Evolutionary conservation across 2,329 filamentous ascomycete species (phyloP).

Genomic region (Salinomyces thailandicus): DNA sequence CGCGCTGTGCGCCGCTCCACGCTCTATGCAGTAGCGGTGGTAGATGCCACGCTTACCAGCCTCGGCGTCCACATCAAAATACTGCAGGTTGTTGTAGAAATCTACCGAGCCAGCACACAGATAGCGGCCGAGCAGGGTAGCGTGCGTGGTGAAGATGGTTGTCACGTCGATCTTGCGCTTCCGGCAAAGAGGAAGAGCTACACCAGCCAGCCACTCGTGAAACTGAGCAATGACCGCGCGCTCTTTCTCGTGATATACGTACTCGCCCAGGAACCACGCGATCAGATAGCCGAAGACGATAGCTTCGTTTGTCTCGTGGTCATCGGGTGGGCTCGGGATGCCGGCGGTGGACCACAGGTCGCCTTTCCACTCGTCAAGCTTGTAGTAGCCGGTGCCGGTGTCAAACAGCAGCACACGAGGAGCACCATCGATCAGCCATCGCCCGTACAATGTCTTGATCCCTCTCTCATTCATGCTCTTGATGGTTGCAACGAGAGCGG

Average conservation of each 20-base stretch:
- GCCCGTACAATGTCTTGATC: slow-evolving; percentile 79
- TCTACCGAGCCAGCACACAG: slow-evolving; percentile 95
- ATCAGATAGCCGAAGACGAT: slow-evolving; percentile 97
- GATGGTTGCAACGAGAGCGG: slow-evolving; percentile 71
- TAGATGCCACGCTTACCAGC: slow-evolving; percentile 97
- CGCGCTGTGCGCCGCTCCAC: slow-evolving; percentile 78
- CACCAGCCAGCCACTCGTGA: slow-evolving; percentile 96
- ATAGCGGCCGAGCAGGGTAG: slow-evolving; percentile 87
- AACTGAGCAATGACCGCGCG: slow-evolving; percentile 94
- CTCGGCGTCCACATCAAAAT: slow-evolving; percentile 92
- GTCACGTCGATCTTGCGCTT: slow-evolving; percentile 92
- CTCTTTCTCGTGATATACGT: slow-evolving; percentile 83
- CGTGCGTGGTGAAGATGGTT: slow-evolving; percentile 97
- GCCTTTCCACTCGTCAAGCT: slow-evolving; percentile 90
- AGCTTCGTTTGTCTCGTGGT: slow-evolving; percentile 93
- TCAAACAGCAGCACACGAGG: slow-evolving; percentile 90
- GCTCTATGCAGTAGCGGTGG: slow-evolving; percentile 95
- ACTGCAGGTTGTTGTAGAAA: slow-evolving; percentile 98
- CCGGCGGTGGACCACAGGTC: slow-evolving; percentile 88
- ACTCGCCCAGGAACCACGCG: slow-evolving; percentile 98
- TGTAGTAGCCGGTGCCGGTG: slow-evolving; percentile 83
- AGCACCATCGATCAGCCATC: slow-evolving; percentile 95
- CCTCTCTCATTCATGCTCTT: slow-evolving; percentile 87
- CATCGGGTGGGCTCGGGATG: slow-evolving; percentile 84
- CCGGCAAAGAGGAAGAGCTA: slow-evolving; percentile 82